phyloP scores from a whole-genome alignment of 2,329 filamentous ascomycete genomes.

The Colletotrichum noveboracense region DNA sequence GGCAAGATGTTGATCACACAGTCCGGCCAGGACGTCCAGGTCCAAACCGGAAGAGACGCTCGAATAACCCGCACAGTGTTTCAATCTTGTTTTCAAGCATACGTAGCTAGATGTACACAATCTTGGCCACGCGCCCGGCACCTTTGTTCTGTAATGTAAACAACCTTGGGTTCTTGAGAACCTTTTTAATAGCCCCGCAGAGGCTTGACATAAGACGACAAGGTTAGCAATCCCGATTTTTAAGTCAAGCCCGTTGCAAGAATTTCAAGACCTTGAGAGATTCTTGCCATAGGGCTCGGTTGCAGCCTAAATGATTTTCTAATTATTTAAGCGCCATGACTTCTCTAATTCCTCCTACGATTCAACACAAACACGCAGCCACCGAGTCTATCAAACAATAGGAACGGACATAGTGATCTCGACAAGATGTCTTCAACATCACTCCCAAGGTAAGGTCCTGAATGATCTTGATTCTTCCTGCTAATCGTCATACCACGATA shows the following conservation, averaged over 20 bases:
- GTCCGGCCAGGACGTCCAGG: fast-evolving
- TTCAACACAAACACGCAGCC: not conserved
- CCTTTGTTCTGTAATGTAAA: fast-evolving
- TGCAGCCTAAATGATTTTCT: not conserved
- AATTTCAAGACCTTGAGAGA: not conserved
- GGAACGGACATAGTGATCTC: not conserved
- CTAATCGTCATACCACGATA: not conserved
- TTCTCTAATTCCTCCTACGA: not conserved
- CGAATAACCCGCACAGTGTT: not conserved
- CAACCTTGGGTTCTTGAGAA: not conserved
- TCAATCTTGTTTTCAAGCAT: not conserved
- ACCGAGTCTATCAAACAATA: not conserved
- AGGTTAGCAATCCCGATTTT: not conserved
- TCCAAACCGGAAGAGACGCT: not conserved
- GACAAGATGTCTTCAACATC: not conserved
- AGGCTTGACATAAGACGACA: not conserved
- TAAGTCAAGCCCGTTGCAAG: not conserved
- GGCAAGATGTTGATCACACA: not conserved
- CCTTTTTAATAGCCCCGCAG: not conserved
- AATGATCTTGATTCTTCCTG: not conserved
- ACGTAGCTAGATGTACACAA: not conserved
- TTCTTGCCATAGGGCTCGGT: not conserved
- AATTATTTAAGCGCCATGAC: not conserved
- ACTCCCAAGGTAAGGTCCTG: not conserved
- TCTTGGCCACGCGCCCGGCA: not conserved